These are phyloP conservation scores for Cystobasidium slooffiae DNA, from an alignment of 1,284 basidiomycete species.

Conservation along the genomic window DNA sequence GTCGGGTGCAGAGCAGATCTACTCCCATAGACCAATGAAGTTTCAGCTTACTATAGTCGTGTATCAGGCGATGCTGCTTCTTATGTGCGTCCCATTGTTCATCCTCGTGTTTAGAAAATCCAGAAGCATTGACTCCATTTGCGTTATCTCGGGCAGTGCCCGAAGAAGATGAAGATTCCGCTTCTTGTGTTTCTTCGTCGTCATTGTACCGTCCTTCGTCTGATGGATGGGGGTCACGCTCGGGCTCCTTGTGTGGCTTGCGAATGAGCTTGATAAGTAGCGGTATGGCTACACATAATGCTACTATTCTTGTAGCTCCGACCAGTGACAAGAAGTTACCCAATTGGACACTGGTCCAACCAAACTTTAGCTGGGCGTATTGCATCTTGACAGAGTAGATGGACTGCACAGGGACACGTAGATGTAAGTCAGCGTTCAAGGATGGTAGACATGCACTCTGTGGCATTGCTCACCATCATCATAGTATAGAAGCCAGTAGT, in stretches of 20 bases:
- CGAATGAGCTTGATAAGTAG: slow-evolving; percentile 31
- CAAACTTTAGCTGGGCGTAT: slow-evolving; percentile 43
- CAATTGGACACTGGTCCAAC: slow-evolving; percentile 36
- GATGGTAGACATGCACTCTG: not conserved
- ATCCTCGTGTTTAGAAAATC: slow-evolving; percentile 31
- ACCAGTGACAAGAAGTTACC: slow-evolving; percentile 37
- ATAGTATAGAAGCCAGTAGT: slow-evolving; percentile 35
- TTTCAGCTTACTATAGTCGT: slow-evolving; percentile 36
- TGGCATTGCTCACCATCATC: slow-evolving; percentile 26
- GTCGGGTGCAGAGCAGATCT: not conserved
- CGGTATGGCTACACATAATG: slow-evolving; percentile 36
- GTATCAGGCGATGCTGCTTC: slow-evolving; percentile 29
- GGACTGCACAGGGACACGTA: not conserved
- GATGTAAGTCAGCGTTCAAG: slow-evolving; percentile 7
- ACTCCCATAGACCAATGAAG: not conserved
- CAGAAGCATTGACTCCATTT: not conserved
- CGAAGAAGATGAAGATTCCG: not conserved
- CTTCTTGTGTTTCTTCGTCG: not conserved
- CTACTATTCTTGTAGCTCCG: slow-evolving; percentile 36
- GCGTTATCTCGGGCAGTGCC: not conserved
- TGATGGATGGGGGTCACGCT: slow-evolving; percentile 21
- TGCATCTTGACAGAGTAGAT: slow-evolving; percentile 42
- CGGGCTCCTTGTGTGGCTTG: slow-evolving; percentile 34
- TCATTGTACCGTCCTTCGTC: not conserved
- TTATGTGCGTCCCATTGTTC: slow-evolving; percentile 42